phyloP scores from a whole-genome alignment of 2,329 filamentous ascomycete genomes.

The Aspergillus oerlinghausenensis region DNA sequence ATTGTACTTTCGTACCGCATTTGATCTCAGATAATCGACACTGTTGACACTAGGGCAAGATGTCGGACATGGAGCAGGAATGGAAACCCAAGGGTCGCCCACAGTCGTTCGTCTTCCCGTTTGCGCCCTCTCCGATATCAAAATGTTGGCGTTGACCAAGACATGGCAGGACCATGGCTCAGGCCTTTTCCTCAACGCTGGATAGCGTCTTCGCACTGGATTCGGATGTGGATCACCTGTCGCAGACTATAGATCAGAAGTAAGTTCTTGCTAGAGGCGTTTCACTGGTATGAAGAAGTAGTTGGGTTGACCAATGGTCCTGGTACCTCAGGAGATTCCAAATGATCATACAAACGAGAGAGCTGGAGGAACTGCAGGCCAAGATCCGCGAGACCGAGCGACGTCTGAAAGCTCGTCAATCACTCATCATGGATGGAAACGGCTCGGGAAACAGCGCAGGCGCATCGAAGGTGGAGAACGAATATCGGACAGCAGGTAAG shows the following conservation, averaged over 20 bases:
- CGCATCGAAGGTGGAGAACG: constrained; percentile 10
- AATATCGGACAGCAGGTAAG: constrained; percentile 20
- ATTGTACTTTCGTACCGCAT: neutral
- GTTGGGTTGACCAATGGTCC: constrained; percentile 3
- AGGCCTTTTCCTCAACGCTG: constrained; percentile 78
- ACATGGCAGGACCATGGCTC: constrained; percentile 69
- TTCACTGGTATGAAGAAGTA: neutral
- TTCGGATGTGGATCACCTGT: constrained; percentile 67
- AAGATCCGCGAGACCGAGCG: constrained; percentile 81
- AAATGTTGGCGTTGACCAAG: constrained; percentile 19
- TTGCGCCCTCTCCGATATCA: constrained; percentile 4
- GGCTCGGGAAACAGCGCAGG: constrained; percentile 7
- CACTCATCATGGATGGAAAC: constrained; percentile 11
- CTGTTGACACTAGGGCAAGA: constrained; percentile 18
- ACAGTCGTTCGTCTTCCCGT: constrained; percentile 65
- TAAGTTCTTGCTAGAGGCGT: constrained; percentile 44
- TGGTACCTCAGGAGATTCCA: constrained; percentile 63
- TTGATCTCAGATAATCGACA: neutral
- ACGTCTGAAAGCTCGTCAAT: constrained; percentile 53
- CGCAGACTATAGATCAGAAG: constrained; percentile 76
- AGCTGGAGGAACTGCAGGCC: constrained; percentile 81
- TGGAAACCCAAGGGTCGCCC: constrained; percentile 79
- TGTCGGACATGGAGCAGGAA: constrained; percentile 65
- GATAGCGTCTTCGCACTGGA: constrained; percentile 88
- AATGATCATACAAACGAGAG: constrained; percentile 67